Percentiles rank a stretch among this genome's conserved stretches.
Evolutionary conservation across 2,329 filamentous ascomycete species (phyloP).

Genomic region (Aureobasidium pullulans): DNA sequence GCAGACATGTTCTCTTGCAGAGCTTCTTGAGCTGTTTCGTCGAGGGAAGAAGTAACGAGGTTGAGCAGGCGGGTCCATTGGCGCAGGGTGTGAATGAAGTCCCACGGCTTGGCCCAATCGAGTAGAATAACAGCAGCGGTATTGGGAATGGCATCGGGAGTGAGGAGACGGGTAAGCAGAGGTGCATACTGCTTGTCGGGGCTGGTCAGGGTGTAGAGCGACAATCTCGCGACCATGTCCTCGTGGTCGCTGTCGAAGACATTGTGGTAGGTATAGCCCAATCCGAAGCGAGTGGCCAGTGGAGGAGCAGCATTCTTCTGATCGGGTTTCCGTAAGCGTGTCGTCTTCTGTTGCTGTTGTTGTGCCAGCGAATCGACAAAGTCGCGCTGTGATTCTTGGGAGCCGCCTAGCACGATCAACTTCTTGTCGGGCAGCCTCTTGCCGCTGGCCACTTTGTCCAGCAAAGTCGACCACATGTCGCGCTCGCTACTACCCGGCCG

Average conservation of each 20-base stretch:
- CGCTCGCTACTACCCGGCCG: conserved; percentile 47
- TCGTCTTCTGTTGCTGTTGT: conserved; percentile 19
- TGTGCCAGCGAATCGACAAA: conserved; percentile 74
- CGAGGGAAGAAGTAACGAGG: conserved; percentile 65
- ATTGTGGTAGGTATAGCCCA: conserved; percentile 93
- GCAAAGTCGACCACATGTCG: conserved; percentile 90
- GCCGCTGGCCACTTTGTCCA: conserved; percentile 82
- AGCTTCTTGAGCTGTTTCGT: conserved; percentile 67
- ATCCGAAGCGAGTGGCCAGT: conserved; percentile 82
- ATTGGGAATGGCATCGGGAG: conserved; percentile 73
- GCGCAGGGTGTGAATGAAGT: conserved; percentile 81
- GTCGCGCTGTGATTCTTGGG: conserved; percentile 73
- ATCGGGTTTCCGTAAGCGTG: conserved; percentile 4
- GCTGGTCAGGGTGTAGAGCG: conserved; percentile 79
- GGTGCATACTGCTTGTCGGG: conserved; percentile 76
- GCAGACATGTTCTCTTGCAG: conserved; percentile 80
- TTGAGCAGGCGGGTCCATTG: conserved; percentile 84
- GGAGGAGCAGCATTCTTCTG: conserved; percentile 49
- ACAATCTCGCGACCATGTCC: conserved; percentile 84
- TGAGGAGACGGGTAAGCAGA: conserved; percentile 76
- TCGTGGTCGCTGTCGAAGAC: conserved; percentile 91
- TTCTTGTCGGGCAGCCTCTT: conserved; percentile 90
- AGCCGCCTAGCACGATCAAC: conserved; percentile 75
- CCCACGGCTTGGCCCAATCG: conserved; percentile 91
- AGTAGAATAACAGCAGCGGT: conserved; percentile 73